Base-by-base conservation (phyloP, 2,329 filamentous ascomycete species). In the Aureobasidium sp. region DNA sequence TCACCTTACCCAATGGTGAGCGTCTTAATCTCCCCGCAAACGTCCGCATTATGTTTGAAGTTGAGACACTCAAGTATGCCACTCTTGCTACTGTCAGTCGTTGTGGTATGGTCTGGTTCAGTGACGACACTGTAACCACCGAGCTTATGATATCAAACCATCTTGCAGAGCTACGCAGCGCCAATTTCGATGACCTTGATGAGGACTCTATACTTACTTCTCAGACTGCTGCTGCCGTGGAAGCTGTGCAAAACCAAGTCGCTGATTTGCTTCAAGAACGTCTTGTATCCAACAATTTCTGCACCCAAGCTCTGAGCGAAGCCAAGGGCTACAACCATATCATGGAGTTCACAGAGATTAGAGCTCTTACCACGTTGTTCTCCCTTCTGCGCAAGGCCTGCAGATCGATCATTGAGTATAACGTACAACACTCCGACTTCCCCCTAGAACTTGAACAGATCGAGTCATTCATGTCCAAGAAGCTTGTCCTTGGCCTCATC, bases 41-140 rank as follows among this genome's bases (percentile, higher is more conserved):
- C 71, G 94, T 99, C 29, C 90, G 95, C 68, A 96, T 99, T 76
- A 97, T 99, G 92, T 99, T 99, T 71, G 94, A 99, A 78, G 94
- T 99, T 39, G 95, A 99, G 78, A 97, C 88, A 3, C 81, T 99
- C 64, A 96, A 95, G 73, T 99, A 99, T 73, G 94, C 94, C 41
- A 99, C 94, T 0, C 84, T 99, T 48, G 94, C 94, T 62, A 99
- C 94, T n/a, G 94, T 99, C 71, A 95, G 90, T 86, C 92, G 94
- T 78, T 99, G 94, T 74, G 94, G 94, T 82, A 99, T 99, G 94
- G 95, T 99, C 15, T 99, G 94, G 94, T 99, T 97, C 78, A 99
- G 92, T 72, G 93, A 97, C 70, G 95, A 99, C 71, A 97, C 92
- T 32, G 93, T 99, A 44, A 93, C 91, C 36, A 85, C 93, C 1